Evolutionary conservation across 441 rosid species (phyloP).

Genomic region (Capsella rubella): DNA sequence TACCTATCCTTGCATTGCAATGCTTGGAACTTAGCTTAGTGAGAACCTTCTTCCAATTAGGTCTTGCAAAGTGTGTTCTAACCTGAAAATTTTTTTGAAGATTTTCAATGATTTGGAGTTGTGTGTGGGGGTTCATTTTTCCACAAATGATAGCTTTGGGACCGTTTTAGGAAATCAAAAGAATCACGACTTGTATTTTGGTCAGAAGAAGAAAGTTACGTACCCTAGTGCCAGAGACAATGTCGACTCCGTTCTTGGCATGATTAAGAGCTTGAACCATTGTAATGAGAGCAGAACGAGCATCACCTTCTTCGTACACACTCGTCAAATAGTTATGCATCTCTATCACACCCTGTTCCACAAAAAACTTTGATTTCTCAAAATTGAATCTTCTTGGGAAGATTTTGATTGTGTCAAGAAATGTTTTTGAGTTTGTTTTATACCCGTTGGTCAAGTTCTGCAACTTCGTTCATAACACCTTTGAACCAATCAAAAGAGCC

Average conservation of each 20-base stretch:
- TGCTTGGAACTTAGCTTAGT: conserved; percentile 71
- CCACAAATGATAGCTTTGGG: conserved; percentile 14
- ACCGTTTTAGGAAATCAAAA: conserved; percentile 24
- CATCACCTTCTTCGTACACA: conserved; percentile 85
- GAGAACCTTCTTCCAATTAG: conserved; percentile 74
- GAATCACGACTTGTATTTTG: conserved; percentile 31
- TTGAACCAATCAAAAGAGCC: conserved; percentile 99
- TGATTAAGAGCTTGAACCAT: conserved; percentile 83
- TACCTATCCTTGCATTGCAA: conserved; percentile 70
- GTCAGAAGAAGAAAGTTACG: conserved; percentile 20
- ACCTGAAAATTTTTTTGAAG: conserved; percentile 48
- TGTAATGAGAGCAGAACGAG: conserved; percentile 77
- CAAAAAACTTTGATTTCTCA: background rate
- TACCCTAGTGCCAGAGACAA: conserved; percentile 76
- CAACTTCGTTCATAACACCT: conserved; percentile 96
- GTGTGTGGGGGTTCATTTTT: conserved; percentile 29
- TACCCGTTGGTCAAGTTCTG: conserved; percentile 94
- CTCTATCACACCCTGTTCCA: conserved; percentile 66
- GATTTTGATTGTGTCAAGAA: background rate
- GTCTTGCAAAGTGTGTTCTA: conserved; percentile 77
- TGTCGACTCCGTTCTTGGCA: conserved; percentile 78
- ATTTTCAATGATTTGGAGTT: background rate
- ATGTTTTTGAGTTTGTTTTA: background rate
- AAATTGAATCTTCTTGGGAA: background rate
- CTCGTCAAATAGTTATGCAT: conserved; percentile 83